These are phyloP conservation scores for Pachysandra terminalis DNA, from an alignment of 164 flowering plant species.

Conservation along the genomic window DNA sequence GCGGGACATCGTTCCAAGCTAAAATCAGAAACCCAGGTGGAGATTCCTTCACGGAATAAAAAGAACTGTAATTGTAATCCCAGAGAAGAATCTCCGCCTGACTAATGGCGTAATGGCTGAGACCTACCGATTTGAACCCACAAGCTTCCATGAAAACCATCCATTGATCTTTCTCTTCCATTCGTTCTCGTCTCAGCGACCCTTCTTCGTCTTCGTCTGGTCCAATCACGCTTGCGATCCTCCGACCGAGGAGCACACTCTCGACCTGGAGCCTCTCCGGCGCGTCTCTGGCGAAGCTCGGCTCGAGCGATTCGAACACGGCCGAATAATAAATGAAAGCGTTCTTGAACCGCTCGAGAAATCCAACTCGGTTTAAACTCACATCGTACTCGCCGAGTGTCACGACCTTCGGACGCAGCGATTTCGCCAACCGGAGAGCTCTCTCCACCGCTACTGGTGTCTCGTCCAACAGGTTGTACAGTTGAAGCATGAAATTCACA, in stretches of 20 bases:
- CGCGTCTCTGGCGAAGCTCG: slow-evolving; percentile 60
- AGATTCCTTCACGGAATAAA: slow-evolving; percentile 55
- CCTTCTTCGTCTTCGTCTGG: slow-evolving; percentile 41
- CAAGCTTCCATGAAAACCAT: slow-evolving; percentile 54
- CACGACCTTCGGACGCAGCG: slow-evolving; percentile 61
- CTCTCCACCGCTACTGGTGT: slow-evolving; percentile 37
- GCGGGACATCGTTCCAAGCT: slow-evolving; percentile 75
- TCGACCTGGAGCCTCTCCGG: slow-evolving; percentile 58
- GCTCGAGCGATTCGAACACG: slow-evolving; percentile 79
- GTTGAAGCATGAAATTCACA: slow-evolving; percentile 88
- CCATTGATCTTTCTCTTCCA: slow-evolving; percentile 79
- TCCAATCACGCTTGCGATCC: slow-evolving; percentile 54
- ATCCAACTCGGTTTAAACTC: slow-evolving; percentile 56
- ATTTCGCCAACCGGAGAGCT: slow-evolving; percentile 57
- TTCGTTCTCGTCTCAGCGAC: slow-evolving; percentile 42
- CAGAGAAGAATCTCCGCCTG: slow-evolving; percentile 81
- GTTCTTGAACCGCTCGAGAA: slow-evolving; percentile 45
- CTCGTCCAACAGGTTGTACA: slow-evolving; percentile 68
- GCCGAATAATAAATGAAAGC: slow-evolving; percentile 70
- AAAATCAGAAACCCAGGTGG: slow-evolving; percentile 74
- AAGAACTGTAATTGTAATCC: slow-evolving; percentile 71
- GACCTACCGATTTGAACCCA: slow-evolving; percentile 53
- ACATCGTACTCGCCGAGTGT: slow-evolving; percentile 89
- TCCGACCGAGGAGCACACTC: slow-evolving; percentile 51
- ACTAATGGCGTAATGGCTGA: slow-evolving; percentile 83